A percentile compares a stretch with the other conserved stretches of the same genome.
phyloP scores from a whole-genome alignment of 495 filamentous ascomycete species.

The Trichoderma orchidacearum region DNA sequence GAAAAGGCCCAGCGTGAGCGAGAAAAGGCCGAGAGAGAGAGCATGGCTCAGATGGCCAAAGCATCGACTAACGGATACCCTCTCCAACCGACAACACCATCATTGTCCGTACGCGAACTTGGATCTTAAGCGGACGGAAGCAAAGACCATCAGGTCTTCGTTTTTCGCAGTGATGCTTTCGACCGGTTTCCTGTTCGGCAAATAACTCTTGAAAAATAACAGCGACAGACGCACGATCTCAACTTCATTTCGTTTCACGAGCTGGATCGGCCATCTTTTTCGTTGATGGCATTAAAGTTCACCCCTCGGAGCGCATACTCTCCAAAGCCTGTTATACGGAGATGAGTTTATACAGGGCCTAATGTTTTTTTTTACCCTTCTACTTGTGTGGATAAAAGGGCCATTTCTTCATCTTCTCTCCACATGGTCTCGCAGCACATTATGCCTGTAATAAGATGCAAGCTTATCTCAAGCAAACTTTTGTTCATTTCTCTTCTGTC shows the following conservation, averaged over 20 bases:
- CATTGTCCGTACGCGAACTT: background rate
- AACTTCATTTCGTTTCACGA: background rate
- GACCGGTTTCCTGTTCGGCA: too few relatives aligned
- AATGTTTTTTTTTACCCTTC: background rate
- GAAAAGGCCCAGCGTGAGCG: slow-evolving; percentile 60
- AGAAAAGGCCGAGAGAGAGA: slow-evolving; percentile 35
- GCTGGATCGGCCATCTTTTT: background rate
- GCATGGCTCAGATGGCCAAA: slow-evolving; percentile 12
- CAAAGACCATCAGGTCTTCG: too few relatives aligned
- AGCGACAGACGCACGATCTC: background rate
- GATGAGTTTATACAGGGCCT: background rate
- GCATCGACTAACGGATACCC: background rate
- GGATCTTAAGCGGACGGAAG: background rate
- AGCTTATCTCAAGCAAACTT: background rate
- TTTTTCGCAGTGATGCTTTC: too few relatives aligned
- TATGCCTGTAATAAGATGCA: background rate
- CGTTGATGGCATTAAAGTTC: background rate
- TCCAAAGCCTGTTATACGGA: background rate
- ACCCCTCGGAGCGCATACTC: background rate
- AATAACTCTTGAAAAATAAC: background rate
- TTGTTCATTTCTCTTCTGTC: background rate
- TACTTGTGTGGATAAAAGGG: background rate
- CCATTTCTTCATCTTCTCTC: background rate
- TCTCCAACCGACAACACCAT: background rate
- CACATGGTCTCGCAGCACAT: background rate